These are phyloP conservation scores for Fennellomyces sp. DNA, from an alignment of 371 early-diverging fungal species.

Conservation along the genomic window DNA sequence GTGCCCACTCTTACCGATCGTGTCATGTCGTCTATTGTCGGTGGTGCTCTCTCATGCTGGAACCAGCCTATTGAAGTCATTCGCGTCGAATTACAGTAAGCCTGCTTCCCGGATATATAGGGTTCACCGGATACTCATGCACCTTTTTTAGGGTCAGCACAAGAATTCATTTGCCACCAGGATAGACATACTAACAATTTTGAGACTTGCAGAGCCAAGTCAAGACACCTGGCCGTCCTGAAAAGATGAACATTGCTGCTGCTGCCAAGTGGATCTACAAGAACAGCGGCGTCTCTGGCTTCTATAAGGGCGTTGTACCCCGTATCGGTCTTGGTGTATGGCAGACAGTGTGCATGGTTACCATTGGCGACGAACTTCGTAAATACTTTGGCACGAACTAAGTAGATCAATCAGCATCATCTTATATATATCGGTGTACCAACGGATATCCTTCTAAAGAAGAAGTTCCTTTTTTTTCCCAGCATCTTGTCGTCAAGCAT, in stretches of 20 bases:
- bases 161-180: too few species aligned
- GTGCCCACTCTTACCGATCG: slow-evolving; percentile 59
- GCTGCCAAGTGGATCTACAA: slow-evolving; percentile 90
- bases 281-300: slow-evolving; percentile 86
- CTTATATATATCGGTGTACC: too few species aligned
- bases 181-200: neutral
- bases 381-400: slow-evolving; percentile 14
- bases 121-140: too few species aligned
- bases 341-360: slow-evolving; percentile 96
- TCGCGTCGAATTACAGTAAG: slow-evolving; percentile 88
- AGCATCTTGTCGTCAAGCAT: too few species aligned
- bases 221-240: slow-evolving; percentile 81
- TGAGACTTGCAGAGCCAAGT: slow-evolving; percentile 66
- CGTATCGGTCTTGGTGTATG: slow-evolving; percentile 91
- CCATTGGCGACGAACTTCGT: slow-evolving; percentile 73
- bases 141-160: neutral
- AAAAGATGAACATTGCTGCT: slow-evolving; percentile 80
- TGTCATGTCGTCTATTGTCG: slow-evolving; percentile 81
- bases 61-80: slow-evolving; percentile 98
- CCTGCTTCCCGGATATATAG: neutral
- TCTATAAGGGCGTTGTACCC: slow-evolving; percentile 93
- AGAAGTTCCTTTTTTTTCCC: too few species aligned
- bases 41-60: slow-evolving; percentile 94
- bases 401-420: too few species aligned
- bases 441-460: too few species aligned